A percentile compares a stretch with the other conserved stretches of the same genome.
These are phyloP conservation scores for Phoma sp. DNA, from an alignment of 2,329 filamentous ascomycete genomes.

Conservation along the genomic window DNA sequence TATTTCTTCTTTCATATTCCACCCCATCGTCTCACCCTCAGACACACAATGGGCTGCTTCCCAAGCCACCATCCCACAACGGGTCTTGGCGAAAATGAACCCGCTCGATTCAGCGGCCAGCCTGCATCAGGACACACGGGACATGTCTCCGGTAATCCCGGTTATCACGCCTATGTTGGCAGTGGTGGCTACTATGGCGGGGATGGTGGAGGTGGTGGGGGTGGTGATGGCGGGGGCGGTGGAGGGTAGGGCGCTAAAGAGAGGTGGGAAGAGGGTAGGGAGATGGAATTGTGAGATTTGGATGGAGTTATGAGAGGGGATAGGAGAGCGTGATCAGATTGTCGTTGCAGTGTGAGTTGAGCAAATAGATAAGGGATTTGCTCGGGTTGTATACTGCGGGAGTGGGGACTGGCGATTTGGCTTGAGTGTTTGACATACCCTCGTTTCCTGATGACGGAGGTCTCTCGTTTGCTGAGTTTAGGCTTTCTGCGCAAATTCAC, in stretches of 20 bases:
- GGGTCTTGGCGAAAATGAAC: slow-evolving; percentile 1
- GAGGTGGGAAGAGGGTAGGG: background rate
- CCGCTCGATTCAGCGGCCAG: slow-evolving; percentile 3
- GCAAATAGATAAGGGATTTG: too few relatives aligned
- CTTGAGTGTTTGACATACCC: too few relatives aligned
- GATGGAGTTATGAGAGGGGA: too few relatives aligned
- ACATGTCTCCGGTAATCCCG: background rate
- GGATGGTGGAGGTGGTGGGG: background rate
- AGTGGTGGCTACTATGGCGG: background rate
- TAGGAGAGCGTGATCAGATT: too few relatives aligned
- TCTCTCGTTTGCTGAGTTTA: too few relatives aligned
- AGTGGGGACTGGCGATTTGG: too few relatives aligned
- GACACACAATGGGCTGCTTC: slow-evolving; percentile 11
- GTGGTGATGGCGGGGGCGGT: background rate
- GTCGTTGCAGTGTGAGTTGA: too few relatives aligned
- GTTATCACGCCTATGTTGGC: background rate
- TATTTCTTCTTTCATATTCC: background rate
- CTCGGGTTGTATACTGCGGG: too few relatives aligned
- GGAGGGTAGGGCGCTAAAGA: background rate
- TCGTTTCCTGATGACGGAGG: too few relatives aligned
- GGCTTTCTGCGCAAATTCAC: too few relatives aligned
- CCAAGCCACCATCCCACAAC: slow-evolving; percentile 3
- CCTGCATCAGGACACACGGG: slow-evolving; percentile 2
- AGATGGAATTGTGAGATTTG: background rate
- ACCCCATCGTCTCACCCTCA: background rate